A percentile compares a stretch with the other conserved stretches of the same genome.
Evolutionary conservation across 805 yeast species (phyloP).

Genomic region (Sugiyamaella marilandica): DNA sequence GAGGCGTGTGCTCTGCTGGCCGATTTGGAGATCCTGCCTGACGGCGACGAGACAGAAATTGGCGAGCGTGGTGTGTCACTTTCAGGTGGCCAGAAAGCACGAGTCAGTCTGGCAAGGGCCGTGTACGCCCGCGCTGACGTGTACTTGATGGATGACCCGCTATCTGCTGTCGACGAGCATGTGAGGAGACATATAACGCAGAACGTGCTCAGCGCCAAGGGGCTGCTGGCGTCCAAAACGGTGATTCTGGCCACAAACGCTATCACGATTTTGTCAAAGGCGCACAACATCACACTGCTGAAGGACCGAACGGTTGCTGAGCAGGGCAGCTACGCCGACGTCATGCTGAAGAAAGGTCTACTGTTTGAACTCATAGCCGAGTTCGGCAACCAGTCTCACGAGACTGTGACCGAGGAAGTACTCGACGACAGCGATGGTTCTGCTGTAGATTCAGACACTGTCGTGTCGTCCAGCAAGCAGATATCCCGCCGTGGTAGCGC

Average conservation of each 20-base stretch:
- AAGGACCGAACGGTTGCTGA: constrained; percentile 43
- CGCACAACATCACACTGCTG: constrained; percentile 61
- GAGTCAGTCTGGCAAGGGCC: constrained; percentile 91
- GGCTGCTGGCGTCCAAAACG: constrained; percentile 65
- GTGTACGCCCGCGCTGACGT: constrained; percentile 93
- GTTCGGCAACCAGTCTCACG: constrained; percentile 15
- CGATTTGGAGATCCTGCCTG: constrained; percentile 75
- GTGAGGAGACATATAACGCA: constrained; percentile 83
- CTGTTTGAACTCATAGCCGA: constrained; percentile 20
- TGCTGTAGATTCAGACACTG: constrained; percentile 9
- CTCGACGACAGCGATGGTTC: constrained; percentile 3
- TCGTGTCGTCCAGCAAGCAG: constrained; percentile 1
- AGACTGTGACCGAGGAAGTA: background rate
- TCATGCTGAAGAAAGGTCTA: constrained; percentile 32
- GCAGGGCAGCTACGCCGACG: constrained; percentile 56
- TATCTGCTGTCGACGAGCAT: constrained; percentile 97
- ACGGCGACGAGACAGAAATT: constrained; percentile 87
- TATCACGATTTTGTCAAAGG: constrained; percentile 67
- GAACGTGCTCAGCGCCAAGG: constrained; percentile 65
- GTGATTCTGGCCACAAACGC: constrained; percentile 77
- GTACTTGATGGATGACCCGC: constrained; percentile 83
- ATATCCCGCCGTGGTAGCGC: constrained; percentile 16
- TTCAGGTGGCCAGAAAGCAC: constrained; percentile 97
- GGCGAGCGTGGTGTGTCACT: constrained; percentile 97
- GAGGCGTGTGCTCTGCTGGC: constrained; percentile 82